Percentiles rank a stretch among this genome's conserved stretches.
phyloP scores from a whole-genome alignment of 305 asterid genomes.

The Solanum aculeatissimum region DNA sequence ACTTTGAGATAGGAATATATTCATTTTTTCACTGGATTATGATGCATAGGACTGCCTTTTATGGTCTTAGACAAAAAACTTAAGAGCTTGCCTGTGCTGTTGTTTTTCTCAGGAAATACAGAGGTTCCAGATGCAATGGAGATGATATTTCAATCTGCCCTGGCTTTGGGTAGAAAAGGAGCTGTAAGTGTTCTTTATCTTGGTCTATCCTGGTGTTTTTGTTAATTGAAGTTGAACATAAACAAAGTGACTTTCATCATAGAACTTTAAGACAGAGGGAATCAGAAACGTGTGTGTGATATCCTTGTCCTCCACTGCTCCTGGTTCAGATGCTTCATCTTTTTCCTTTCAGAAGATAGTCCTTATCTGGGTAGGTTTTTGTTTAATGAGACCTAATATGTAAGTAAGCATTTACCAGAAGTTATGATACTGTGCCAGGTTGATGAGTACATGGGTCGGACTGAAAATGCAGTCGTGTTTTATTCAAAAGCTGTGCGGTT shows the following conservation, averaged over 20 bases:
- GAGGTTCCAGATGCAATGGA: conserved; percentile 99
- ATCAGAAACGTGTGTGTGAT: background rate
- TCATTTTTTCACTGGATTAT: background rate
- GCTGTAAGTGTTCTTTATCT: conserved; percentile 52
- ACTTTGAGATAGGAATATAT: background rate
- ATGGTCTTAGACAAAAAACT: background rate
- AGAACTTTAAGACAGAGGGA: background rate
- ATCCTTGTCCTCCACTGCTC: background rate
- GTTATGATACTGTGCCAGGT: conserved; percentile 40
- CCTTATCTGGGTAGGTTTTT: background rate
- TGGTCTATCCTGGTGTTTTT: background rate
- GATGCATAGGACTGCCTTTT: background rate
- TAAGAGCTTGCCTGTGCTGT: background rate
- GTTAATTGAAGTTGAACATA: background rate
- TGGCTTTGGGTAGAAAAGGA: conserved; percentile 62
- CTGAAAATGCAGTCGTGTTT: conserved; percentile 35
- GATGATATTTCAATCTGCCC: conserved; percentile 71
- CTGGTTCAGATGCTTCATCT: background rate
- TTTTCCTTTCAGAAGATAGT: background rate
- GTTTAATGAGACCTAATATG: background rate
- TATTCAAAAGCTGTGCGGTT: conserved; percentile 74
- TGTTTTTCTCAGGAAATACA: conserved; percentile 39
- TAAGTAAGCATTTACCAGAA: background rate
- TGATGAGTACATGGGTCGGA: conserved; percentile 66
- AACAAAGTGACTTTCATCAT: background rate